Evolutionary conservation across 73 alveolate species (phyloP), one percentile per base, ranked within the genome.

Genomic region (Symbiodinium pilosum): DNA sequence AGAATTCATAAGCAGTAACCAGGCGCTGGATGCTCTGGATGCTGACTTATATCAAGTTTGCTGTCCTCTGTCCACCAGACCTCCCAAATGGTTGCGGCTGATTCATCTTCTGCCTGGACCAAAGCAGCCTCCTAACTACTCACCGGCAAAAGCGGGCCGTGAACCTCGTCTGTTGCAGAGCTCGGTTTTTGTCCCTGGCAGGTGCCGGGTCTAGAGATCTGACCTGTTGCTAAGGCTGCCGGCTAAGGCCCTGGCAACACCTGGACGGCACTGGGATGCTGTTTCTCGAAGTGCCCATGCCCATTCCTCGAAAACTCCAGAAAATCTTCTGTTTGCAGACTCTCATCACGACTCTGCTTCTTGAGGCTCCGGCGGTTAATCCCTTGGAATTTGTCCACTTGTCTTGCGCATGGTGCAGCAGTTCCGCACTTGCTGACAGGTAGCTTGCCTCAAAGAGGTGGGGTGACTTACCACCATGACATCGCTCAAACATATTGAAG

Each of bases 41-140:
- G 30, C 68, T n/a, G n/a, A n/a, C n/a, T n/a, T n/a, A n/a, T n/a
- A n/a, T n/a, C n/a, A n/a, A n/a, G n/a, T n/a, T n/a, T n/a, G n/a
- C n/a, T n/a, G n/a, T 68, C 97, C 97, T 91, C 89, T 34, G 77
- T 91, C 97, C 97, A 91, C 97, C 97, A 91, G n/a, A 91, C 97
- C 77, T 91, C 97, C 97, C 97, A 91, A 69, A 91, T 91, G 56
- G 52, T 38, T 42, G 21, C 77, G 9, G 97, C 97, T 24, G 97
- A 52, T 30, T n/a, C 97, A 18, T 68, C 81, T 38, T 28, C 81
- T 38, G 24, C 39, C 24, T 38, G 30, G 75, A 11, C 81, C 81
- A 16, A 64, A 24, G 28, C 81, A 54, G 73, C 73, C 30, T 54
- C 81, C 59, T 47, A 47, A 47, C 6, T 14, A 6, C 59, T 47